Evolutionary conservation across 2,329 filamentous ascomycete species (phyloP), one percentile per base, ranked within the genome.

Genomic region (Ophiostoma montium): DNA sequence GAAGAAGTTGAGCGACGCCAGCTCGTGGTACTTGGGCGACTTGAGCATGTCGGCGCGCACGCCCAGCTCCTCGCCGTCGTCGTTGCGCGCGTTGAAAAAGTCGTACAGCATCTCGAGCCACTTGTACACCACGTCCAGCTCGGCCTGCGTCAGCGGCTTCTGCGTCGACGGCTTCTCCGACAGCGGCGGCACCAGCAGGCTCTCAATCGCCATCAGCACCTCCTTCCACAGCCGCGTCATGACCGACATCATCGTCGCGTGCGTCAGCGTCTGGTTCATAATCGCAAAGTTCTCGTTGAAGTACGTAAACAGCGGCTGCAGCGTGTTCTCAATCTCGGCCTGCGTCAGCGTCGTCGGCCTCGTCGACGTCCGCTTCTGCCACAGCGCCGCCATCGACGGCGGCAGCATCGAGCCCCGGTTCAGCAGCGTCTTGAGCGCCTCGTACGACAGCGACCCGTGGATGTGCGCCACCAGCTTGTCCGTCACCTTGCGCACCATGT

Each of bases 191-290:
- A 98, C 90, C 35, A 98, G 75, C 16, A 98, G 72, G 35, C 78
- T 77, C 66, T 98, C 92, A 55, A 96, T 84, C 1, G 90, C 94
- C 57, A 89, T 81, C 15, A 98, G 73, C 1, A 95, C 89, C 64
- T 98, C 92, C 66, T 98, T 98, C 92, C 92, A 98, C 6, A 98
- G 69, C 41, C 92, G 80, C 19, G 88, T 94, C 92, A 98, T 98
- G 58, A 98, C 92, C 62, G 92, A 89, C 58, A 89, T 80, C 90
- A 98, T 95, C n/a, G 92, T 94, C 50, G 87, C 82, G 51, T 88
- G 84, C 1, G 92, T 96, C 50, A 98, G 71, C 0, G 90, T 95
- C 64, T 92, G 81, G 67, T 96, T 95, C 89, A 98, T 95, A 57
- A 96, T 95, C 52, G 88, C 87, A 65, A 98, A 98, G 60, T 98